Evolutionary conservation across 2,329 filamentous ascomycete species (phyloP), one percentile per base, ranked within the genome.

Genomic region (Arthroderma sp.): DNA sequence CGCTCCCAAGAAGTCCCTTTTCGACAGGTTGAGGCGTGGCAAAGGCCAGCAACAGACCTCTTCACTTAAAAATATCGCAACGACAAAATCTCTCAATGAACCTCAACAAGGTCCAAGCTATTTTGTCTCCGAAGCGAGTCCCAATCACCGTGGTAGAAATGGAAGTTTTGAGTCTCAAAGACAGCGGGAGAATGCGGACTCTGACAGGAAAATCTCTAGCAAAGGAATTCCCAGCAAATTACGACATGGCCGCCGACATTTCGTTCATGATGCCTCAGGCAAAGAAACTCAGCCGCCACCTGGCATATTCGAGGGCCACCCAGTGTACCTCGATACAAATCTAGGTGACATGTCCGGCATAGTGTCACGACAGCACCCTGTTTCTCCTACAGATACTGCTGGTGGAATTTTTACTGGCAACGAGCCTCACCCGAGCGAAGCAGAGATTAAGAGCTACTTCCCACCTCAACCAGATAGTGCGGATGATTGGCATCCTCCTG

Each of bases 331-430:
- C 28, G 89, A 96, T 61, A 93, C 85, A 1, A 83, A 96, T 59
- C 74, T 96, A 40, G 78, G 79, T 46, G 78, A 94, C 54, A 91
- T 98, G 85, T 83, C 88, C 55, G 91, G 86, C 22, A 95, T 96
- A 51, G 68, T 96, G 48, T 80, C 80, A 42, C 77, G 80, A 50
- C 79, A 78, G 3, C 73, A 51, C 10, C 78, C 81, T 0, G 69
- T 87, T 57, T 83, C 84, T 1, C 83, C 85, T 1, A 79, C 85
- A 53, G 80, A 78, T 49, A 71, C 48, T 29, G 57, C 52, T 52
- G 60, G 52, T 45, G 53, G 56, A 4, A 59, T 63, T 31, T 53
- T 56, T 38, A 59, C 63, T 40, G 65, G 63, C 9, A 10, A 36
- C 52, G 56, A 38, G 44, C 53, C 36, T 47, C 54, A 40, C 28